Evolutionary conservation across 768 basidiomycete species (phyloP).

Genomic region (Naganishia randhawae): DNA sequence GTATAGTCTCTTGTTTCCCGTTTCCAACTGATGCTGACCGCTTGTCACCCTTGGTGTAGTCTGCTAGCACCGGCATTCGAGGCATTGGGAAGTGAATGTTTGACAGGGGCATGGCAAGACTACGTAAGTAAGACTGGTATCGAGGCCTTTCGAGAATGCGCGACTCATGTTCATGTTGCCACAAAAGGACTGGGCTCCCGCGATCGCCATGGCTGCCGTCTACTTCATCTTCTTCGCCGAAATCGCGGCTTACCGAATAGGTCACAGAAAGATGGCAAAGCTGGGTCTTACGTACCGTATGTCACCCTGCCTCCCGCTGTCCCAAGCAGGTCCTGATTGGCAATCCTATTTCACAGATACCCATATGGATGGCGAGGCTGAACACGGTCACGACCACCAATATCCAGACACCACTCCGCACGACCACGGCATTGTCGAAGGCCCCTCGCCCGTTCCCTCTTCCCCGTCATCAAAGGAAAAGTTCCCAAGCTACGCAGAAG

Average conservation of each 20-base stretch:
- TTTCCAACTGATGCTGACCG: not conserved
- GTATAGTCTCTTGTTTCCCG: not conserved
- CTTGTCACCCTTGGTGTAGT: conserved; percentile 58
- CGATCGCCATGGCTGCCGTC: conserved; percentile 73
- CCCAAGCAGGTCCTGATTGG: not conserved
- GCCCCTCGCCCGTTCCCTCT: conserved; percentile 62
- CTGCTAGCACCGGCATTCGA: conserved; percentile 71
- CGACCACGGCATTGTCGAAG: conserved; percentile 60
- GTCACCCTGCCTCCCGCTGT: conserved; percentile 27
- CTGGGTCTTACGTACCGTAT: conserved; percentile 56
- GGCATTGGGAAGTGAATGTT: conserved; percentile 67
- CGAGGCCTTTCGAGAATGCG: not conserved
- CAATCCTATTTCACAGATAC: not conserved
- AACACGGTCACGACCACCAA: conserved; percentile 36
- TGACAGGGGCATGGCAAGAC: conserved; percentile 64
- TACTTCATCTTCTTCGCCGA: conserved; percentile 81
- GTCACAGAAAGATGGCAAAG: conserved; percentile 65
- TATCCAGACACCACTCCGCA: conserved; percentile 50
- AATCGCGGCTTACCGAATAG: conserved; percentile 80
- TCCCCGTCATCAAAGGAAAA: not conserved
- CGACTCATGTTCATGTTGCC: not conserved
- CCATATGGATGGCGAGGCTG: conserved; percentile 30
- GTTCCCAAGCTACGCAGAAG: not conserved
- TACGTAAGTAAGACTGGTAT: conserved; percentile 60
- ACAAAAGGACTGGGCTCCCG: conserved; percentile 76